Evolutionary conservation across 495 filamentous ascomycete genomes (phyloP), one percentile per base, ranked within the genome.

Genomic region (Aspergillus bridgeri): DNA sequence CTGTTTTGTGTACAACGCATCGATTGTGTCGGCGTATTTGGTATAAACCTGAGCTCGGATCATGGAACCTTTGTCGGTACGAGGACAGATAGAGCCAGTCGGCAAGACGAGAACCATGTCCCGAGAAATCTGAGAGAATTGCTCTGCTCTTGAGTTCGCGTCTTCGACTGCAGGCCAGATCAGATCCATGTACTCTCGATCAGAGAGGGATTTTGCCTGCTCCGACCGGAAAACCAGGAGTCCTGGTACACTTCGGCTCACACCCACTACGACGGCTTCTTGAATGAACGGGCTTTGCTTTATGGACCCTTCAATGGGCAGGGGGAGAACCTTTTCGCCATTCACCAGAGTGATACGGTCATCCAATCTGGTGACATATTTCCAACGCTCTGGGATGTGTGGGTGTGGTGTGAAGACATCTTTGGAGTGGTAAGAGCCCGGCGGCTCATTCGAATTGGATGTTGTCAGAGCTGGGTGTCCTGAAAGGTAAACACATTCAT

Each of bases 251-350:
- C 75, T 60, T 27, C 72, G 75, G 15, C 71, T 76, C 1, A 77
- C 64, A 5, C 84, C 86, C 53, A 89, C 80, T 1, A 89, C 77
- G 5, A 86, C 71, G 9, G 79, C 82, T 53, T 88, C 87, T 24
- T 77, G 66, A 2, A 88, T 70, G 1, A 79, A 56, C 9, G 69
- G 64, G 50, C 81, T 67, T 20, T 80, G 69, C 49, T 81, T 78
- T 21, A 89, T 76, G 1, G 61, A 66, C 2, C 82, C 81, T 64
- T 90, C 88, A 48, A 86, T 82, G 0, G 76, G 69, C 5, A 87
- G 60, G 0, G 88, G 86, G n/a, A 87, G 71, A 0, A 88, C 78
- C 56, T 91, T 91, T 62, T 90, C 86, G 0, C 87, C 88, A 55
- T 83, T 90, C 6, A 81, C 63, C 7, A 90, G 76, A 0, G 81